Base-by-base conservation (phyloP, 352 stramenopile species). In the Phytophthora sansomeana region DNA sequence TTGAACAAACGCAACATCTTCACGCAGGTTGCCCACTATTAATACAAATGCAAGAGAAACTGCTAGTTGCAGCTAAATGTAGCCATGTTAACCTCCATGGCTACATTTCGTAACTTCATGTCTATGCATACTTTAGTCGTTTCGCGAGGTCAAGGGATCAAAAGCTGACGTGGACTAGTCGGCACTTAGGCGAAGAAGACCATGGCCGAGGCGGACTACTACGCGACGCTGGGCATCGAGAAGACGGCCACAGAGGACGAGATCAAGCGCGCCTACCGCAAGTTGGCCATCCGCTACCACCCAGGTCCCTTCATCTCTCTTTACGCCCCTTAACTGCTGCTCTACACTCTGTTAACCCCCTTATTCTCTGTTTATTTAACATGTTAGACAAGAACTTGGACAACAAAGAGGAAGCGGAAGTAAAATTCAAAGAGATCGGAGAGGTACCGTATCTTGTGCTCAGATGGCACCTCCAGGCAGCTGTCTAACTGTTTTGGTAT, bases 301-400 rank as follows among this genome's bases (percentile, higher is more conserved):
- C 91, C 91, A 78, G 91, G 89, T 92, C 10, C 21, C 32, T 42
- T 55, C 17, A 4, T 58, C 9, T 36, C 11, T 55, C 8, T 49
- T 2, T 58, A 29, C 32, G 7, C 10, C 24, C 33, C 24, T 17
- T 24, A 24, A 24, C 21, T 24, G 21, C 21, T 24, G 21, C 21
- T n/a, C n/a, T n/a, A n/a, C n/a, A n/a, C n/a, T n/a, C n/a, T n/a
- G n/a, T n/a, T n/a, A n/a, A n/a, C n/a, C n/a, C n/a, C n/a, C n/a
- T n/a, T n/a, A n/a, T n/a, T n/a, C n/a, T n/a, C n/a, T n/a, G n/a
- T n/a, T n/a, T n/a, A n/a, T n/a, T n/a, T n/a, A n/a, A n/a, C n/a
- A n/a, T n/a, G n/a, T 17, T 68, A 94, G 85, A 97, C 75, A 96
- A 96, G 73, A 97, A 97, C 66, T 61, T 92, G 58, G 89, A 97